A percentile compares a stretch with the other conserved stretches of the same genome.
Conservation (phyloP, 257 asterid genomes). For the Pogostemon cablin region DNA sequence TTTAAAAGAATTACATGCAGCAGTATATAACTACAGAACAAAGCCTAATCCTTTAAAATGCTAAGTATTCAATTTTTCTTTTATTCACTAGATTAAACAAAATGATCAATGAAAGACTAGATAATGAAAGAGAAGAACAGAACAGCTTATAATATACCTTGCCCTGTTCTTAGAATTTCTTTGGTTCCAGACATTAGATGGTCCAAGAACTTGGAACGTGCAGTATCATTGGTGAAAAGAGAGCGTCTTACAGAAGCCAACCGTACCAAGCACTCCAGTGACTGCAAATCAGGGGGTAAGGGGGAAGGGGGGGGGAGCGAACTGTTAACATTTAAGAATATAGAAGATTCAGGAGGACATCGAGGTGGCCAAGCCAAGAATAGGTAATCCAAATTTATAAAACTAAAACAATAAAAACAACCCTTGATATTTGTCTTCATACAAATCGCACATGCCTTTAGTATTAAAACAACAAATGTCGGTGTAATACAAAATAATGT, state of each 20-base stretch:
- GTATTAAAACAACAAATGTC: too few species aligned
- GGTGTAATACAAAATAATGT: too few species aligned
- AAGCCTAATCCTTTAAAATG: constrained; percentile 19
- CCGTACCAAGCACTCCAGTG: constrained; percentile 93
- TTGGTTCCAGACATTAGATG: constrained; percentile 94
- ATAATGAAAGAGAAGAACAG: constrained; percentile 17
- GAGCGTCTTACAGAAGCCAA: constrained; percentile 96
- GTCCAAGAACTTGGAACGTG: constrained; percentile 88
- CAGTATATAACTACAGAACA: constrained; percentile 12
- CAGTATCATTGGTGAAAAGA: constrained; percentile 78
- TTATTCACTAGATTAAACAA: constrained; percentile 12
- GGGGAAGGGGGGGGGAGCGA: neutral
- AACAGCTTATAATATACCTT: constrained; percentile 53
- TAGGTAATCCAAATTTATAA: constrained; percentile 16
- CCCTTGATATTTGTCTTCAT: too few species aligned
- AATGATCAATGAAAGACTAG: constrained; percentile 17
- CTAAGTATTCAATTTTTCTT: neutral
- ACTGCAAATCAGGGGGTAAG: constrained; percentile 43
- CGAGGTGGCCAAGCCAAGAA: neutral
- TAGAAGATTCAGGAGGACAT: constrained; percentile 12
- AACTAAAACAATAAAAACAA: neutral
- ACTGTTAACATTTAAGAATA: constrained; percentile 19
- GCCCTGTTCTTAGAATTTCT: constrained; percentile 87
- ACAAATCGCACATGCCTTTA: too few species aligned
- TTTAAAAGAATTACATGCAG: constrained; percentile 13